These are phyloP conservation scores for Balansia obtecta DNA, from an alignment of 2,329 filamentous ascomycete genomes.

Conservation along the genomic window DNA sequence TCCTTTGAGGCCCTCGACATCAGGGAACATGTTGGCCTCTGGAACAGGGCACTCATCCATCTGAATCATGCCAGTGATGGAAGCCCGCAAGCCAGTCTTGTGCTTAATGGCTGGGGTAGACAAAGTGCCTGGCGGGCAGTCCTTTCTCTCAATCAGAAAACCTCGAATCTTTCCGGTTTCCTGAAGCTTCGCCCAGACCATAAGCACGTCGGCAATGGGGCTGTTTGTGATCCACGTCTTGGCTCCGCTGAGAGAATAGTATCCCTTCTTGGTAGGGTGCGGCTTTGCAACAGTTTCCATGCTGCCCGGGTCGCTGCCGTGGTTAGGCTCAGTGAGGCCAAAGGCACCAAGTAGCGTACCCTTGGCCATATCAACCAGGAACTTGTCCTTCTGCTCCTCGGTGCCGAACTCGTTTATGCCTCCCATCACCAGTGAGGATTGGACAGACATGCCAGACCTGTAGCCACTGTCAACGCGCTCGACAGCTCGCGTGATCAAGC, in stretches of 20 bases:
- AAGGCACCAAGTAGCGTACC: constrained; percentile 77
- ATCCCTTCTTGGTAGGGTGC: constrained; percentile 74
- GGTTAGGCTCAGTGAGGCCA: constrained; percentile 84
- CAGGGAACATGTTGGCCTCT: constrained; percentile 85
- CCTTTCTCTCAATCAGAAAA: constrained; percentile 75
- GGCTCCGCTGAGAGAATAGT: constrained; percentile 63
- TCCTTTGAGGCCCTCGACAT: constrained; percentile 73
- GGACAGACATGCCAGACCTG: constrained; percentile 84
- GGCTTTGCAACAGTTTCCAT: constrained; percentile 83
- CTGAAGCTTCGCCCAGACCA: constrained; percentile 89
- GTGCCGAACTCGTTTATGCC: constrained; percentile 80
- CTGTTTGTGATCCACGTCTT: constrained; percentile 98
- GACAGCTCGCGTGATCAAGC: constrained; percentile 79
- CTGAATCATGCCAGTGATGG: constrained; percentile 96
- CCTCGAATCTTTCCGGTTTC: constrained; percentile 89
- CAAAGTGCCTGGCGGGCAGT: constrained; percentile 77
- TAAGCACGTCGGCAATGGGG: constrained; percentile 70
- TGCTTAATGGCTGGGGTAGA: constrained; percentile 88
- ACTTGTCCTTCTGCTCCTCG: constrained; percentile 77
- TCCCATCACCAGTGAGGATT: constrained; percentile 87
- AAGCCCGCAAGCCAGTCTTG: constrained; percentile 88
- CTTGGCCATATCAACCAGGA: constrained; percentile 68
- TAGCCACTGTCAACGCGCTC: constrained; percentile 88
- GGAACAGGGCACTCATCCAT: constrained; percentile 84
- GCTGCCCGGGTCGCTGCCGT: constrained; percentile 80